phyloP scores from a whole-genome alignment of 495 filamentous ascomycete genomes.

The Aspergillus bertholletiae region DNA sequence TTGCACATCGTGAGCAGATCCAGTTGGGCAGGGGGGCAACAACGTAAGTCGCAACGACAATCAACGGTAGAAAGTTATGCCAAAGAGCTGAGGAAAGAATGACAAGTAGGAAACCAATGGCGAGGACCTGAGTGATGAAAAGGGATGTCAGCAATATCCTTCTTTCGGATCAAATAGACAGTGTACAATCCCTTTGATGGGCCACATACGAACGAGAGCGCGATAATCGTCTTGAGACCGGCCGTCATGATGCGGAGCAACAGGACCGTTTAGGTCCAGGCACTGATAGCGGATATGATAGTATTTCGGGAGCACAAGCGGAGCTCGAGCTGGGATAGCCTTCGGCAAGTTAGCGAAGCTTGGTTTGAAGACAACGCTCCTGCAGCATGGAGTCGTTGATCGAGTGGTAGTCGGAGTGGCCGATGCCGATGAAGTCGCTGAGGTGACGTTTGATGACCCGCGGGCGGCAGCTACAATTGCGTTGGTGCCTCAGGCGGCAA shows the following conservation, averaged over 20 bases:
- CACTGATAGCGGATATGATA: not conserved
- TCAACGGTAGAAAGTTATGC: slow-evolving; percentile 85
- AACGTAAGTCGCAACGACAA: slow-evolving; percentile 94
- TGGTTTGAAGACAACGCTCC: not conserved
- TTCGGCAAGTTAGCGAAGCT: not conserved
- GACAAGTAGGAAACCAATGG: slow-evolving; percentile 97
- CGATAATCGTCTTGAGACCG: slow-evolving; percentile 97
- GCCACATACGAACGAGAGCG: slow-evolving; percentile 81
- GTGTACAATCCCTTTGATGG: not conserved
- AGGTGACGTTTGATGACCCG: slow-evolving; percentile 31
- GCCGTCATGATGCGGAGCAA: slow-evolving; percentile 65
- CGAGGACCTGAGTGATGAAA: slow-evolving; percentile 64
- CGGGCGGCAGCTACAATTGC: slow-evolving; percentile 28
- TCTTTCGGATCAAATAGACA: not conserved
- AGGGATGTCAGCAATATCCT: slow-evolving; percentile 11
- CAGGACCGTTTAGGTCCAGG: slow-evolving; percentile 14
- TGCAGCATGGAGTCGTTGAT: slow-evolving; percentile 3
- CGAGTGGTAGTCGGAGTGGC: not conserved
- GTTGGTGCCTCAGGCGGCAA: slow-evolving; percentile 35
- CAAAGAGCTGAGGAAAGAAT: slow-evolving; percentile 96
- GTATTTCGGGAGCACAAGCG: not conserved
- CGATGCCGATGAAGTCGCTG: not conserved
- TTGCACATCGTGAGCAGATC: slow-evolving; percentile 82
- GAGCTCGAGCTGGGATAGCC: not conserved
- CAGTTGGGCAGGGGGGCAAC: slow-evolving; percentile 93